Conservation (phyloP, 768 basidiomycete genomes). For the Lentinula lateritia region DNA sequence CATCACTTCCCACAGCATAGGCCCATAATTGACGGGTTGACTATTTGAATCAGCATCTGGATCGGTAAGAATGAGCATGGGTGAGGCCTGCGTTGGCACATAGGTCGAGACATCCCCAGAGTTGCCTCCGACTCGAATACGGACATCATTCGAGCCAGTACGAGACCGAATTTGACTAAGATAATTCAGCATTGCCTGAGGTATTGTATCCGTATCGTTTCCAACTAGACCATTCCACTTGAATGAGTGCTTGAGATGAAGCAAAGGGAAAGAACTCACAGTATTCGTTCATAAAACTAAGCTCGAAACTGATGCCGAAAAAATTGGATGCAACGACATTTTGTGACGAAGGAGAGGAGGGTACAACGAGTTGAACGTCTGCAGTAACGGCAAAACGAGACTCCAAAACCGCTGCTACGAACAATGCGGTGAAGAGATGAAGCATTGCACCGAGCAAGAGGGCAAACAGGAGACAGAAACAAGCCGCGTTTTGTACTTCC, state of each 20-base stretch:
- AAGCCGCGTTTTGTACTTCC: not conserved
- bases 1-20: constrained; percentile 42
- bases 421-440: constrained; percentile 3
- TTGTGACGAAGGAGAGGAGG: constrained; percentile 25
- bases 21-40: constrained; percentile 43
- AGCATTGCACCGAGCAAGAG: not conserved
- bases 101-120: constrained; percentile 39
- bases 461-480: constrained; percentile 6
- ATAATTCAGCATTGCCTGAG: constrained; percentile 52
- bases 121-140: constrained; percentile 47
- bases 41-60: constrained; percentile 33
- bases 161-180: constrained; percentile 47
- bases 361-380: constrained; percentile 19
- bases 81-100: constrained; percentile 29
- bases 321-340: constrained; percentile 49
- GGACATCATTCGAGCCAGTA: constrained; percentile 31
- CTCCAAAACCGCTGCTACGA: not conserved
- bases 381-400: constrained; percentile 9
- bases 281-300: constrained; percentile 56
- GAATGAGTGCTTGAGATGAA: not conserved
- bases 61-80: constrained; percentile 34
- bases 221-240: constrained; percentile 32
- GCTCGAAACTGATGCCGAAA: constrained; percentile 60
- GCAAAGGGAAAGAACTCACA: constrained; percentile 25
- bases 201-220: constrained; percentile 44